phyloP scores from a whole-genome alignment of 225 moss, liverwort and hornwort species.

The Ulota crispa region DNA sequence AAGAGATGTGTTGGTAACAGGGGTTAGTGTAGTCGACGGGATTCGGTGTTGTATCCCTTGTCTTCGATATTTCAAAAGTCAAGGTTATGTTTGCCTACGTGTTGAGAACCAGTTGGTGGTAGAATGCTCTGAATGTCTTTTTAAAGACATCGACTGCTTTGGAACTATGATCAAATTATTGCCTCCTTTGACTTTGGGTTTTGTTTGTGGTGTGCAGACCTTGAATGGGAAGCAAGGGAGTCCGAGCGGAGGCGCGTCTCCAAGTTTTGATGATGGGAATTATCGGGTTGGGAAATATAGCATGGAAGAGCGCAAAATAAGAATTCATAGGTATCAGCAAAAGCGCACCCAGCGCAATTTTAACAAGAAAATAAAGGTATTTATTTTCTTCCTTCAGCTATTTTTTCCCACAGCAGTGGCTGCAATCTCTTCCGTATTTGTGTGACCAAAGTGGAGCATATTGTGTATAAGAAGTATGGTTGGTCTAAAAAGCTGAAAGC shows the following conservation, averaged over 20 bases:
- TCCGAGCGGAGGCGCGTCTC: constrained; percentile 69
- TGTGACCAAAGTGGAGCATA: background rate
- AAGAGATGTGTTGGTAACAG: background rate
- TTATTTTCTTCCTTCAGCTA: background rate
- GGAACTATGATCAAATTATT: background rate
- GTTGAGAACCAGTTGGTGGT: background rate
- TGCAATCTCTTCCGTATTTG: background rate
- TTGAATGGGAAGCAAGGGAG: constrained; percentile 75
- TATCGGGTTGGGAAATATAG: constrained; percentile 89
- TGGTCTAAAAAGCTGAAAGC: background rate
- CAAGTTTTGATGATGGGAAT: constrained; percentile 82
- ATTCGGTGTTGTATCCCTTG: background rate
- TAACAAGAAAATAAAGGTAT: constrained; percentile 98
- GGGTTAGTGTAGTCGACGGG: background rate
- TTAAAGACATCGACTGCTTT: background rate
- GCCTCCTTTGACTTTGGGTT: background rate
- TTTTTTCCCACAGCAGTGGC: background rate
- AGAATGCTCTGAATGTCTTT: background rate
- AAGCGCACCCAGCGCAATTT: constrained; percentile 94
- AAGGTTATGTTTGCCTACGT: background rate
- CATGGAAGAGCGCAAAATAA: constrained; percentile 91
- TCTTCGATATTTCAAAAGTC: background rate
- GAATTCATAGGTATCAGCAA: constrained; percentile 95
- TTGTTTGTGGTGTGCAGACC: constrained; percentile 44
- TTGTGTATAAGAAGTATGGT: background rate